Conservation (phyloP, 306 rosid species). For the Glycyrrhiza uralensis region DNA sequence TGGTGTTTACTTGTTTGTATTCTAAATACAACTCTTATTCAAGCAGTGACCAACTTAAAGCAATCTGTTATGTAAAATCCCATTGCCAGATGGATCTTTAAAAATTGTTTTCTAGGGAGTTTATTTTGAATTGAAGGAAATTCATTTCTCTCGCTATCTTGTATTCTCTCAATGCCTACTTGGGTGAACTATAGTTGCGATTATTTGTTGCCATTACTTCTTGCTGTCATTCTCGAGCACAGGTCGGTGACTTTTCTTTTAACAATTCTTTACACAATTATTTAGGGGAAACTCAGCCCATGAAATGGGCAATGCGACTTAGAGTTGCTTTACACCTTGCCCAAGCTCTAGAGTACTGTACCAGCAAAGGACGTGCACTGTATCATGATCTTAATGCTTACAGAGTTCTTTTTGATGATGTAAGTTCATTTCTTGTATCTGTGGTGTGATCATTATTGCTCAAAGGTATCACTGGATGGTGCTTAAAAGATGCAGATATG, state of each 20-base stretch:
- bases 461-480: background rate
- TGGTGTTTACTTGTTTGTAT: slow-evolving; percentile 3
- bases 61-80: background rate
- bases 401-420: slow-evolving; percentile 87
- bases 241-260: background rate
- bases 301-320: slow-evolving; percentile 94
- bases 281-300: slow-evolving; percentile 91
- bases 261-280: slow-evolving; percentile 23
- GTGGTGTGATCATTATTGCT: background rate
- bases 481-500: slow-evolving; percentile 3
- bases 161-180: background rate
- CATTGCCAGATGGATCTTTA: background rate
- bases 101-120: background rate
- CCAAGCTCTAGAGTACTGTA: slow-evolving; percentile 94
- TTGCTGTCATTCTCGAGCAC: slow-evolving; percentile 1
- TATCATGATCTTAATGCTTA: slow-evolving; percentile 97
- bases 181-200: slow-evolving; percentile 12
- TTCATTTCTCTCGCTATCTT: background rate
- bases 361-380: slow-evolving; percentile 84
- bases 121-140: background rate
- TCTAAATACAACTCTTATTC: slow-evolving; percentile 2
- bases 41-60: background rate
- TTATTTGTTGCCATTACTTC: slow-evolving; percentile 4
- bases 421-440: slow-evolving; percentile 42
- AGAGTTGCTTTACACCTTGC: slow-evolving; percentile 93